Evolutionary conservation across 2,329 filamentous ascomycete genomes (phyloP).

Genomic region (Aspergillus clavatus): DNA sequence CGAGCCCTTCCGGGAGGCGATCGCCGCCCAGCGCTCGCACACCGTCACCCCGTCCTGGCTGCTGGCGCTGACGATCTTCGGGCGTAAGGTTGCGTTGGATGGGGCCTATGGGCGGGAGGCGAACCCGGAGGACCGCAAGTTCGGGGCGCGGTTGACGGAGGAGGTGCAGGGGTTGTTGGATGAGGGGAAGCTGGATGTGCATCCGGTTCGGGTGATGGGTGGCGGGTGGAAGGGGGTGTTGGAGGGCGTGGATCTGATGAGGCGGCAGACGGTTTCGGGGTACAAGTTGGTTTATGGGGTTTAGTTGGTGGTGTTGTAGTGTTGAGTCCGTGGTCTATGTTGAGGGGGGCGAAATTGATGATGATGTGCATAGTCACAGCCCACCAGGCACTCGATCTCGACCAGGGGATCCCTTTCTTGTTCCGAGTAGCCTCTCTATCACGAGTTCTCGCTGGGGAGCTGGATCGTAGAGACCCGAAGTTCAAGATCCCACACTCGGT

Average conservation of each 20-base stretch:
- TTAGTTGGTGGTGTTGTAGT: no score
- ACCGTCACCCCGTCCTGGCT: not conserved
- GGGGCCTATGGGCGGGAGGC: not conserved
- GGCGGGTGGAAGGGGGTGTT: not conserved
- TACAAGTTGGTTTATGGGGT: conserved; percentile 1
- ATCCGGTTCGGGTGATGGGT: not conserved
- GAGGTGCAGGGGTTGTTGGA: conserved; percentile 1
- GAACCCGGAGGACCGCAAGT: not conserved
- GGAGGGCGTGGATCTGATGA: not conserved
- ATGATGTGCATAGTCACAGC: no score
- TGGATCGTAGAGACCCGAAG: no score
- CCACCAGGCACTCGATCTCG: no score
- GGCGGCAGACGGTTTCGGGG: not conserved
- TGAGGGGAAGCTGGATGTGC: not conserved
- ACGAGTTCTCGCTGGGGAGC: no score
- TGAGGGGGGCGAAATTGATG: no score
- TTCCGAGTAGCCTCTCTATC: no score
- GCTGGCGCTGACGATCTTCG: conserved; percentile 2
- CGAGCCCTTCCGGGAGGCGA: no score
- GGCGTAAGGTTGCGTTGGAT: not conserved
- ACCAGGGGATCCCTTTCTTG: no score
- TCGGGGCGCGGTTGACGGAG: not conserved
- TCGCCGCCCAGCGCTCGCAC: no score
- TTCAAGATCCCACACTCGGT: no score
- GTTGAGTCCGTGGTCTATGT: no score